phyloP scores from a whole-genome alignment of 2,329 filamentous ascomycete genomes.

The Neocucurbitaria cava region DNA sequence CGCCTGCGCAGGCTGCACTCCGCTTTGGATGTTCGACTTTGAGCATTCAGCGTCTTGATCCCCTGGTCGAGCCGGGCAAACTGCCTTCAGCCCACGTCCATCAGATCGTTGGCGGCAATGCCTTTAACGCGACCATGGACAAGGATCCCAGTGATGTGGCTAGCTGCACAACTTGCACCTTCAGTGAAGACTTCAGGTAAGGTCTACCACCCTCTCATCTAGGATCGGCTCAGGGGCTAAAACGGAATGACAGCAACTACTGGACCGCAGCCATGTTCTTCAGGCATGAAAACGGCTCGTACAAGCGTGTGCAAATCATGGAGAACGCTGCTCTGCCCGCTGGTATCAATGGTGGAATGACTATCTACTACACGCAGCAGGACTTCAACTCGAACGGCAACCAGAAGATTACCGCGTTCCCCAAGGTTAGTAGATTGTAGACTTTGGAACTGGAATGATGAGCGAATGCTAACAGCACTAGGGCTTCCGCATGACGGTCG shows the following conservation, averaged over 20 bases:
- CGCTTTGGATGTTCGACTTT: conserved; percentile 33
- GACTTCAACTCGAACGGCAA: conserved; percentile 48
- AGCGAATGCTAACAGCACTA: conserved; percentile 8
- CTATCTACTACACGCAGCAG: conserved; percentile 41
- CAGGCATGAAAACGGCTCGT: conserved; percentile 37
- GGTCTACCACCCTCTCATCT: background rate
- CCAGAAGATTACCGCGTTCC: conserved; percentile 35
- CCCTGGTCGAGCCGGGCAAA: conserved; percentile 30
- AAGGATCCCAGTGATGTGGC: conserved; percentile 17
- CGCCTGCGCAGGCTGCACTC: conserved; percentile 28
- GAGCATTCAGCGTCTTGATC: conserved; percentile 36
- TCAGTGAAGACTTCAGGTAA: conserved; percentile 32
- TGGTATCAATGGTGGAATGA: conserved; percentile 41
- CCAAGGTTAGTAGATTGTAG: conserved; percentile 12
- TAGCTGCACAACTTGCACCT: conserved; percentile 29
- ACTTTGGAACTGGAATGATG: background rate
- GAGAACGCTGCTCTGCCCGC: conserved; percentile 31
- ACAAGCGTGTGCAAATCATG: conserved; percentile 39
- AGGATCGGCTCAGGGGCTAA: background rate
- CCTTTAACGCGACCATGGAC: conserved; percentile 25
- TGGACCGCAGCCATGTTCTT: conserved; percentile 37
- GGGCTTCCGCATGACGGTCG: conserved; percentile 44
- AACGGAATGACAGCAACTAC: conserved; percentile 19
- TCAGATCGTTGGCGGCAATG: conserved; percentile 31
- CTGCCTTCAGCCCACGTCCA: conserved; percentile 29